Evolutionary conservation across 192 early-diverging fungal species (phyloP).

Genomic region (Lobosporangium transversale): DNA sequence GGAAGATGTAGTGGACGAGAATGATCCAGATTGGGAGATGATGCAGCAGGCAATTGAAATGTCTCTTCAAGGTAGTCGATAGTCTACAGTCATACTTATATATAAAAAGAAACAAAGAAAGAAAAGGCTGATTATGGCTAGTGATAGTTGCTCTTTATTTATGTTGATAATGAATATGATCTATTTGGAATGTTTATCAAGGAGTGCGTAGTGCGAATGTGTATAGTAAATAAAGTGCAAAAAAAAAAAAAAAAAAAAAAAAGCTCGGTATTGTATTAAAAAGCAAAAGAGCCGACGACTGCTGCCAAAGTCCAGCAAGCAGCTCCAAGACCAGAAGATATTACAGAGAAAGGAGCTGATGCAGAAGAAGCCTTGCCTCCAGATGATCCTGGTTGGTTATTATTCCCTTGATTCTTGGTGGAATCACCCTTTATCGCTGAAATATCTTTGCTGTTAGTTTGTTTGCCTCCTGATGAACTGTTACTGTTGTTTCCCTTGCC

Average conservation of each 20-base stretch:
- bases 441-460: not conserved
- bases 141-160: not conserved
- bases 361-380: not conserved
- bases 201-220: not conserved
- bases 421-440: not conserved
- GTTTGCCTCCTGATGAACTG: no score
- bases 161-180: no score
- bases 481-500: not conserved
- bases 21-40: slow-evolving; percentile 40
- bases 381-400: not conserved
- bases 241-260: no score
- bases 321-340: slow-evolving; percentile 14
- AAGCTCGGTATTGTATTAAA: not conserved
- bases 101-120: slow-evolving; percentile 1
- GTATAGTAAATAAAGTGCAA: no score
- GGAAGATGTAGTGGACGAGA: slow-evolving; percentile 10
- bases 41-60: slow-evolving; percentile 47
- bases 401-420: no score
- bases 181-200: no score
- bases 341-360: not conserved
- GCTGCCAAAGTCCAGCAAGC: slow-evolving; percentile 26
- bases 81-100: not conserved
- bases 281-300: slow-evolving; percentile 3
- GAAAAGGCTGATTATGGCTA: not conserved
- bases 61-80: slow-evolving; percentile 14